Conservation (phyloP, 345 rosid species). For the Isatis tinctoria region DNA sequence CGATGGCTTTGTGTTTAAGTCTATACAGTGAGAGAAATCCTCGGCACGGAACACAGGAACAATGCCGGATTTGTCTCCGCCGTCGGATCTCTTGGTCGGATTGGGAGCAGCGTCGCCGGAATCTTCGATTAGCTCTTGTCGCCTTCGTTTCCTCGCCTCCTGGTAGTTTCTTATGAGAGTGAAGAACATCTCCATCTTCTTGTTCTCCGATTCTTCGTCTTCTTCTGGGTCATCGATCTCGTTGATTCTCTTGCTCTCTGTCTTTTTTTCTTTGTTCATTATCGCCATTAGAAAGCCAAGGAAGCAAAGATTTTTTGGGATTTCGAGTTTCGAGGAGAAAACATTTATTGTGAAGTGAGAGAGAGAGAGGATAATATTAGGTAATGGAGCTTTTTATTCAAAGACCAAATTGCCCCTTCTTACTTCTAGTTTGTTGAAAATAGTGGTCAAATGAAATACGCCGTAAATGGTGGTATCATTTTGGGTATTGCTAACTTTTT, state of each 20-base stretch:
- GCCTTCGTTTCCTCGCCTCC: slow-evolving; percentile 23
- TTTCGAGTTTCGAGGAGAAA: not conserved
- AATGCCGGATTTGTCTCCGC: not conserved
- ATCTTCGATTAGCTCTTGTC: slow-evolving; percentile 22
- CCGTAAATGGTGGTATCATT: not conserved
- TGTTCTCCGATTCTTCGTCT: slow-evolving; percentile 21
- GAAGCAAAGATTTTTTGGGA: not conserved
- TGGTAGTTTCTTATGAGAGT: slow-evolving; percentile 28
- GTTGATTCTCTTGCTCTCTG: slow-evolving; percentile 18
- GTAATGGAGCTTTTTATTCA: not conserved
- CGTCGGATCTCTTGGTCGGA: slow-evolving; percentile 19
- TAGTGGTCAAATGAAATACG: not conserved
- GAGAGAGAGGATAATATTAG: slow-evolving; percentile 4
- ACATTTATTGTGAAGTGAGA: not conserved
- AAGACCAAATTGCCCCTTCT: not conserved
- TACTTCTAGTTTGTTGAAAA: not conserved
- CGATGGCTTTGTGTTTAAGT: slow-evolving; percentile 21
- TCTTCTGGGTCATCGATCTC: slow-evolving; percentile 6
- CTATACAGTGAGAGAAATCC: slow-evolving; percentile 20
- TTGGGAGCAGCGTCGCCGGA: slow-evolving; percentile 13
- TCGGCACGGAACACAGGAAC: slow-evolving; percentile 18
- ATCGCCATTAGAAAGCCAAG: not conserved
- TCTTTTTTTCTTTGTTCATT: slow-evolving; percentile 10
- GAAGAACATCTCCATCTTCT: slow-evolving; percentile 35
- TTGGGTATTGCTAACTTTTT: too few species aligned